Base-by-base conservation (phyloP, 768 basidiomycete species). In the Tricholoma matsutake region DNA sequence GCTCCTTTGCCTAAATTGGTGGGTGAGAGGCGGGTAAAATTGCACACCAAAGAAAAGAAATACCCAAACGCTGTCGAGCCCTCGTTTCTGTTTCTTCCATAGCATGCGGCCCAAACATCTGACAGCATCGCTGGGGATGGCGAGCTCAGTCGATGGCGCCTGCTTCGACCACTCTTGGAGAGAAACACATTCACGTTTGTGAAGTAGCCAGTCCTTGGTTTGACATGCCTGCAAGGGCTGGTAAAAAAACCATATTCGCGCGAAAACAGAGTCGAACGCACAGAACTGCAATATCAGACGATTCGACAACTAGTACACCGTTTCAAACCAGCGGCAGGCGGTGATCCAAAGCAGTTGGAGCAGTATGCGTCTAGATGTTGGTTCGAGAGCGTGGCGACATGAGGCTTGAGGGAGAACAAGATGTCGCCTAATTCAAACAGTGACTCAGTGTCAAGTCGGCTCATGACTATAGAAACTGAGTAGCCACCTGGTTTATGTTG, bases 181-280 rank as follows among this genome's bases (percentile, higher is more conserved):
- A 0, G 92, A 87, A 5, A 63, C 60, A 68, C 96, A 98, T 79
- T 98, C 96, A 1, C 73, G 71, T 71, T 88, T 91, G 72, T 97
- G 96, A 2, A 82, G 35, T 0, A 68, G 20, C 94, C 93, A 94
- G 65, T 92, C 93, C 29, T 71, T 69, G 41, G 75, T 85, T 76
- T 94, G 92, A 67, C 92, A 94, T 39, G 70, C 70, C 87, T 92
- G 65, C 6, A 31, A 6, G 61, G 8, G 54, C 31, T 9, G 45
- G 31, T 25, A 3, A n/a, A 34, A 3, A 22, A 34, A 43, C 20
- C 60, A 41, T 35, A 3, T 31, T 47, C 5, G 22, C 31, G 16
- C 54, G 32, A 54, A 28, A 61, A 49, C 4, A 29, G 2, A 3
- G n/a, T 32, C 9, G n/a, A 16, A 74, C 87, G 37, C 68, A 94